Percentiles rank a stretch among this genome's conserved stretches.
Conservation (phyloP, 176 grass and related monocot species). For the Phoenix dactylifera region DNA sequence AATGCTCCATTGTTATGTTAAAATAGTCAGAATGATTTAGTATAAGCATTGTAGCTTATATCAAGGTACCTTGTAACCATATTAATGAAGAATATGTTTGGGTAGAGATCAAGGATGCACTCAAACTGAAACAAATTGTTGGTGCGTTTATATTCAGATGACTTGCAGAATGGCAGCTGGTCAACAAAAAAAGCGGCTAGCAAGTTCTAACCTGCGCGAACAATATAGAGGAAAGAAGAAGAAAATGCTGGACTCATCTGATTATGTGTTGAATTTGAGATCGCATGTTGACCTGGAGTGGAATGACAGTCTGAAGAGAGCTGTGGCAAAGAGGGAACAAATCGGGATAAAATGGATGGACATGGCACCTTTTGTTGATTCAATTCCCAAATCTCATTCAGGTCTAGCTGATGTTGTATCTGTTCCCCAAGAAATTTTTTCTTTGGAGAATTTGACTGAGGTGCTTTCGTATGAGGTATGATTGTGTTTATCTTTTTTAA, state of each 20-base stretch:
- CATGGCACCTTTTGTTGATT: constrained; percentile 52
- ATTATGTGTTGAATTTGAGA: constrained; percentile 48
- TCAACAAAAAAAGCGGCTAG: constrained; percentile 66
- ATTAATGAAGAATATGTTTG: no score
- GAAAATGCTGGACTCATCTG: constrained; percentile 38
- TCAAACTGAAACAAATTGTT: constrained; percentile 6
- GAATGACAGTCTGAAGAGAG: constrained; percentile 49
- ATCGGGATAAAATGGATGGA: constrained; percentile 73
- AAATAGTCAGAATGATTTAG: no score
- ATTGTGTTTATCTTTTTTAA: neutral
- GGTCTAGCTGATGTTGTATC: constrained; percentile 64
- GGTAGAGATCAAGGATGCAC: neutral
- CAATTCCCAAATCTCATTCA: constrained; percentile 18
- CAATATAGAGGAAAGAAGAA: constrained; percentile 57
- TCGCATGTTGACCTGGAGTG: constrained; percentile 57
- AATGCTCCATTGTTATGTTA: no score
- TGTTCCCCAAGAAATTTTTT: constrained; percentile 57
- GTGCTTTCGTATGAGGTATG: constrained; percentile 78
- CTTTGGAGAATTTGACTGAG: constrained; percentile 43
- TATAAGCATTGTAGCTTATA: no score
- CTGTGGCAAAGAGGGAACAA: constrained; percentile 62
- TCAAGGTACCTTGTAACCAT: no score
- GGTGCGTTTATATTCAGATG: constrained; percentile 32
- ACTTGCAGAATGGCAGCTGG: constrained; percentile 75
- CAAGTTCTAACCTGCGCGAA: constrained; percentile 42